Evolutionary conservation across 2,329 filamentous ascomycete species (phyloP).

Genomic region (Hymenotorrendiella dingleyae): DNA sequence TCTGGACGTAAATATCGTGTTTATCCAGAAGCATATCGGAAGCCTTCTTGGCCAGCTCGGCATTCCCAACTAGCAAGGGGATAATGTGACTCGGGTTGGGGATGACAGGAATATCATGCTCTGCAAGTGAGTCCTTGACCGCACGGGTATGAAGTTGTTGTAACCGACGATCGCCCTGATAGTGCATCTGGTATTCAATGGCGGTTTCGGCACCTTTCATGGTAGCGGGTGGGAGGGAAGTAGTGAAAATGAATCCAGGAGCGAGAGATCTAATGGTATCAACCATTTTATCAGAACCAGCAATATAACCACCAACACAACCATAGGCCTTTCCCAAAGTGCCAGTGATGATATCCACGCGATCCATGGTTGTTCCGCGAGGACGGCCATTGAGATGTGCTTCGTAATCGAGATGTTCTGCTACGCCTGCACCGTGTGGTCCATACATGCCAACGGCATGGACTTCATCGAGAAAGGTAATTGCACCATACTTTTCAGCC

Average conservation of each 20-base stretch:
- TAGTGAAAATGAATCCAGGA: conserved; percentile 98
- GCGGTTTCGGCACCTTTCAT: conserved; percentile 92
- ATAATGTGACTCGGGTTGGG: conserved; percentile 97
- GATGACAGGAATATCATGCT: conserved; percentile 87
- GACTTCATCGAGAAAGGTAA: conserved; percentile 97
- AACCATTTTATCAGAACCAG: conserved; percentile 77
- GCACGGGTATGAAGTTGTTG: conserved; percentile 96
- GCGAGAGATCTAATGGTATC: conserved; percentile 92
- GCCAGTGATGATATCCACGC: conserved; percentile 94
- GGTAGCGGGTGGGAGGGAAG: conserved; percentile 87
- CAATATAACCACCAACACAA: conserved; percentile 96
- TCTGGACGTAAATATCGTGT: conserved; percentile 94
- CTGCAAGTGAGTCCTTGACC: conserved; percentile 77
- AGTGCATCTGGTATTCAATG: conserved; percentile 87
- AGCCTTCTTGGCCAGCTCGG: conserved; percentile 84
- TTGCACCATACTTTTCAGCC: conserved; percentile 93
- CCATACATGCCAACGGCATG: conserved; percentile 99
- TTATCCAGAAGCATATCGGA: conserved; percentile 87
- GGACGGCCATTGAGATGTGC: conserved; percentile 70
- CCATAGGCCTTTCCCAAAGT: conserved; percentile 97
- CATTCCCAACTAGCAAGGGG: conserved; percentile 88
- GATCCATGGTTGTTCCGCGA: conserved; percentile 84
- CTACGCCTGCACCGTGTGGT: conserved; percentile 88
- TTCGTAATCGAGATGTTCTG: conserved; percentile 94
- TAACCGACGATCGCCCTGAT: conserved; percentile 79